Evolutionary conservation across 1,284 basidiomycete species (phyloP), one percentile per base, ranked within the genome.

Genomic region (Heterobasidion parviporum): DNA sequence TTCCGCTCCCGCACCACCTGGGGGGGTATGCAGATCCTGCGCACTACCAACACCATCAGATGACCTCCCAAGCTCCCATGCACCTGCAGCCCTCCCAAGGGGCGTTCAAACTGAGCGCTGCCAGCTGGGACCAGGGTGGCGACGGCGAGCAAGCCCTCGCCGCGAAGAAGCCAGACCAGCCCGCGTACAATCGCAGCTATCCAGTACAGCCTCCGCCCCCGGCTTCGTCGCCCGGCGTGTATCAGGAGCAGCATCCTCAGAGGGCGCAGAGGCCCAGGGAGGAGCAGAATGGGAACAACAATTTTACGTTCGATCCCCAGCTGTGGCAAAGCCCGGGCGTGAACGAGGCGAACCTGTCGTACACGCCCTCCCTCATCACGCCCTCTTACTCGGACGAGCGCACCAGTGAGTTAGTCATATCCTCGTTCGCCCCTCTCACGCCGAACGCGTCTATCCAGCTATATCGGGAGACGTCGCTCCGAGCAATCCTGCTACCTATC

Each of bases 361-460:
- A 77, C 60, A 69, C 63, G 36, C 67, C 72, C 33, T 65, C 70
- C 55, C 64, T 70, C 55, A 64, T 75, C 34, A 57, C 73, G 14
- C 68, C 72, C 54, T 67, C 74, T 56, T 79, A 78, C 59, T 68
- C 75, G 38, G 77, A 77, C 56, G 76, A 78, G 53, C 73, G 76
- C 53, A 68, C 70, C 50, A 69, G 76, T 77, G 63, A 65, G 73
- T 65, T 6, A 26, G 2, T 43, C 47, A 51, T 57, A 34, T 38
- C 41, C 48, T 58, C n/a, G 20, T 6, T 16, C 44, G n/a, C 41
- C 4, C 43, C 49, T 33, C 36, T 18, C 35, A 14, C 54, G 56
- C 52, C 38, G 35, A 54, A 50, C 56, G 9, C 47, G 50, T 53
- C 51, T 20, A 44, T 36, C 8, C 51, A 60, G 60, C 59, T n/a